Base-by-base conservation (phyloP, 257 asterid species). In the Nicotiana tabacum region DNA sequence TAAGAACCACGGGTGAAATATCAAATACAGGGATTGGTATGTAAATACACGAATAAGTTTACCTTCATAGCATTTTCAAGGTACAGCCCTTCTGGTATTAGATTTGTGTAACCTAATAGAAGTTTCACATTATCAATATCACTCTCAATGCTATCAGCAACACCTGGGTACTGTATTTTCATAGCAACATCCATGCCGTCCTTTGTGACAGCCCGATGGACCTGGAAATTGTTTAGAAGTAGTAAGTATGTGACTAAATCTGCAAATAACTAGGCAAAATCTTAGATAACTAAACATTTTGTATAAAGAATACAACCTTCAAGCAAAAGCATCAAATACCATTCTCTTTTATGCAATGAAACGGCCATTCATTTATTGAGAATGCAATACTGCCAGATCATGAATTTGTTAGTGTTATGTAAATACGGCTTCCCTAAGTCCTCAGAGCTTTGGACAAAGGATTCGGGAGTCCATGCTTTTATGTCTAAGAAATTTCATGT, bases 81-180 rank as follows among this genome's bases (percentile, higher is more conserved):
- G 85, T 86, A 96, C 85, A 94, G 79, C 81, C 85, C 90, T 86
- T 96, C 97, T 72, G 99, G 99, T 82, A 96, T 56, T 84, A 96
- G 83, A 78, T 96, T 96, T 67, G 99, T 94, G 86, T 96, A 96
- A 37, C 87, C 88, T 67, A 96, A 88, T 15, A 96, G 86, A 88
- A 90, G 87, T 86, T 94, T 96, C 74, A 96, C 97, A 89, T 96
- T 96, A 13, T 96, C 98, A 76, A 96, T 91, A 84, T 96, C 99
- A 89, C 98, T 96, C 85, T 94, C 99, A 85, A 96, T 96, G 89
- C 99, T 96, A 76, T 96, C 97, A 79, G 98, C 99, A 88, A 94
- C 98, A 81, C 99, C 99, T 83, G 99, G 99, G 89, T 96, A 96
- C 89, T 96, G 99, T 85, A 96, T 94, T 90, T 96, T 96, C 88